Base-by-base conservation (phyloP, 768 basidiomycete genomes). In the Baorangia bicolor region DNA sequence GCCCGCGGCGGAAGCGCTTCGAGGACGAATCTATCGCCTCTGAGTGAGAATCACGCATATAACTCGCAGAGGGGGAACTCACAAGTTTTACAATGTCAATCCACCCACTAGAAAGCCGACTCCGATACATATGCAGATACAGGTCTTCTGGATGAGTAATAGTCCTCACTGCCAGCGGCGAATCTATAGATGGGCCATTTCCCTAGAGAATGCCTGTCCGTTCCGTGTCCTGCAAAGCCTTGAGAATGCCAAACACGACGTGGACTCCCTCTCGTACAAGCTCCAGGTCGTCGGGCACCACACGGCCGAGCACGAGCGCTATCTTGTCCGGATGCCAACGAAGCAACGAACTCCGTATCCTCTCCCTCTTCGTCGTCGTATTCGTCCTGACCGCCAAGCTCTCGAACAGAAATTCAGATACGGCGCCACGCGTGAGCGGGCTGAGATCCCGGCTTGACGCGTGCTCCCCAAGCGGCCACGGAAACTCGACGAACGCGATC, bases 241-340 rank as follows among this genome's bases (percentile, higher is more conserved):
- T 75, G 57, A 77, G 66, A 55, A 64, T 57, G 30, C 63, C 44
- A 56, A 77, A 75, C 7, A 85, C 78, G 20, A 69, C 51, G 56
- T 76, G 74, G 9, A 85, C 73, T 1, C 81, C 84, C 46, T 76
- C 73, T 25, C 65, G 70, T 10, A 84, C 79, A 6, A 63, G 68
- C 20, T 77, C 75, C 56, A 69, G 52, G 53, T 85, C 81, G n/a
- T 75, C 74, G 2, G 74, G 72, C 1, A 69, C 67, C 9, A 82
- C 77, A 34, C 76, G 74, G 16, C 65, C 57, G n/a, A 84, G 61
- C 16, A 85, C 56, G 2, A 58, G 52, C 4, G 78, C 74, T 60
- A 81, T 72, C 71, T 87, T 87, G 66, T 88, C 86, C 2, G 87
- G 86, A 64, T 87, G 86, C 81, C 85, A 88, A 10, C 84, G 77